Percentiles rank a stretch among this genome's conserved stretches.
Evolutionary conservation across 768 basidiomycete genomes (phyloP).

Genomic region (Strobilomyces confusus): DNA sequence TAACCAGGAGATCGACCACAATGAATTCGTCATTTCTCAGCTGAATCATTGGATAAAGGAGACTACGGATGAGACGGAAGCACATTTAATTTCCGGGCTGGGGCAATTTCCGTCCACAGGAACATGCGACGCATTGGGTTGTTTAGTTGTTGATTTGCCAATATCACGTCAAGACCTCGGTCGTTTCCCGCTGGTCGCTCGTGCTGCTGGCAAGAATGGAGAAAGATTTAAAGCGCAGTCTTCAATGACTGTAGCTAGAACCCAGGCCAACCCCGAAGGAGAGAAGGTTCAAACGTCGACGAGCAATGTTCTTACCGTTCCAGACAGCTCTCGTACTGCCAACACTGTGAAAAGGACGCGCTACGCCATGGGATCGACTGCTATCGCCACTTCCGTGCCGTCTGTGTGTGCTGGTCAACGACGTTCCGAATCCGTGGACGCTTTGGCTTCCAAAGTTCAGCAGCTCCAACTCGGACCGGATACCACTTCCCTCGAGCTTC

Average conservation of each 20-base stretch:
- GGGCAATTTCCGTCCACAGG: too few relatives aligned
- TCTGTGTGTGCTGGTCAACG: not conserved
- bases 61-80: too few relatives aligned
- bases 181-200: not conserved
- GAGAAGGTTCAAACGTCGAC: not conserved
- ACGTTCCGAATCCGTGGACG: not conserved
- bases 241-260: too few relatives aligned
- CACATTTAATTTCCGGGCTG: too few relatives aligned
- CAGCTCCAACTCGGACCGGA: not conserved
- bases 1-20: not conserved
- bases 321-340: not conserved
- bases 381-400: not conserved
- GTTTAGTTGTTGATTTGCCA: too few relatives aligned
- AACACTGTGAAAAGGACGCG: not conserved
- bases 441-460: not conserved
- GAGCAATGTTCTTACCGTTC: not conserved
- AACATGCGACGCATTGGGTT: too few relatives aligned
- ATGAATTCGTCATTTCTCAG: too few relatives aligned
- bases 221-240: too few relatives aligned
- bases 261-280: too few relatives aligned
- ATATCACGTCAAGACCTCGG: too few relatives aligned
- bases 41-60: too few relatives aligned
- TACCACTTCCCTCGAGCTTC: slow-evolving; percentile 1
- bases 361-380: not conserved
- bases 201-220: not conserved